Evolutionary conservation across 108 stramenopile genomes (phyloP).

Genomic region (Conticribra guillardii): DNA sequence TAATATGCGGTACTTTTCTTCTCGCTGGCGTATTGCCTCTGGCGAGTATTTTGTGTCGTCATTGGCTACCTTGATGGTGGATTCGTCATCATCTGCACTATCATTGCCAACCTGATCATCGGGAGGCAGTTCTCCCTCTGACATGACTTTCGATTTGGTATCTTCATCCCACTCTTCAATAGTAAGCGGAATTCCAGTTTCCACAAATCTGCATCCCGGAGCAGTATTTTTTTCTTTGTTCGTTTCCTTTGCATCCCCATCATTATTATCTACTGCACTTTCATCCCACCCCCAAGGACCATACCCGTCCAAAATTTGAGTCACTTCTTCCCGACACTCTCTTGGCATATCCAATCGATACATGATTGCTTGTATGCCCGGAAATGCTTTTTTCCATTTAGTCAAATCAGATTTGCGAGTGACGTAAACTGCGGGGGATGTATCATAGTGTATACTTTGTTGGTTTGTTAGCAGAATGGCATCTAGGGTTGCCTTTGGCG

Average conservation of each 20-base stretch:
- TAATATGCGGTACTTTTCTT: constrained; percentile 69
- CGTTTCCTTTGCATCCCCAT: not conserved
- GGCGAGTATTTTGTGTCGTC: constrained; percentile 55
- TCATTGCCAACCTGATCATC: constrained; percentile 42
- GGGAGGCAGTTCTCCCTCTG: constrained; percentile 54
- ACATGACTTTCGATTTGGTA: constrained; percentile 49
- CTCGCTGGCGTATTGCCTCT: constrained; percentile 70
- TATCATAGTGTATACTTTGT: constrained; percentile 77
- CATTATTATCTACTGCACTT: not conserved
- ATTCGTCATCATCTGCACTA: constrained; percentile 16
- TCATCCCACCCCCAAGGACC: constrained; percentile 82
- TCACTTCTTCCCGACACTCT: constrained; percentile 70
- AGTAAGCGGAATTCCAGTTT: constrained; percentile 68
- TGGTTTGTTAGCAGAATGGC: constrained; percentile 76
- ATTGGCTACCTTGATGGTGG: constrained; percentile 26
- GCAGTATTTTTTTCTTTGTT: no score
- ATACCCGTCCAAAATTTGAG: constrained; percentile 82
- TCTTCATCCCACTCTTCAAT: constrained; percentile 74
- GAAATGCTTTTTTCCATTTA: constrained; percentile 73
- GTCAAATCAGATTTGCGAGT: constrained; percentile 65
- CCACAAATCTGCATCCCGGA: constrained; percentile 47
- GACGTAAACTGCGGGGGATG: constrained; percentile 66
- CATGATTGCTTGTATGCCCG: constrained; percentile 54
- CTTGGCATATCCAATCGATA: constrained; percentile 82
- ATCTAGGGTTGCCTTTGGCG: constrained; percentile 41